phyloP scores from a whole-genome alignment of 2,329 filamentous ascomycete species.

The Amauroascus niger region DNA sequence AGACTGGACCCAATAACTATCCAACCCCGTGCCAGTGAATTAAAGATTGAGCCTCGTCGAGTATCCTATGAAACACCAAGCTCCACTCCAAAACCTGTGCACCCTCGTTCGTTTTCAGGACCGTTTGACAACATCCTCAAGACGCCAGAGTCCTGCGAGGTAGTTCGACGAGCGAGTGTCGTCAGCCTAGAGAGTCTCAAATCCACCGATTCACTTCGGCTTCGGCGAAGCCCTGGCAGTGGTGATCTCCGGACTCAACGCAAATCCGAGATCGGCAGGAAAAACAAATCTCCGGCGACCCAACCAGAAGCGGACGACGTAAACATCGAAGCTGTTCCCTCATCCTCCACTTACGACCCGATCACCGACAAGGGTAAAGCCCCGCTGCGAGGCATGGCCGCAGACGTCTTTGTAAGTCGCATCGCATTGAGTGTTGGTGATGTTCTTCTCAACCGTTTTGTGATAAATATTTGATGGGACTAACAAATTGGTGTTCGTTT shows the following conservation, averaged over 20 bases:
- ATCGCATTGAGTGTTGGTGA: slow-evolving; percentile 14
- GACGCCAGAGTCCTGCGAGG: slow-evolving; percentile 1
- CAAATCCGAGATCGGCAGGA: slow-evolving; percentile 21
- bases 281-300: slow-evolving; percentile 13
- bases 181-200: slow-evolving; percentile 6
- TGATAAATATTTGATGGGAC: slow-evolving; percentile 11
- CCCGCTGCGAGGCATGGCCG: slow-evolving; percentile 71
- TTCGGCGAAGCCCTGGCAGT: slow-evolving; percentile 57
- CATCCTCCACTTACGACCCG: slow-evolving; percentile 56
- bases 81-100: neutral
- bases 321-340: slow-evolving; percentile 33
- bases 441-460: slow-evolving; percentile 8
- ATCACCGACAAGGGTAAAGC: slow-evolving; percentile 80
- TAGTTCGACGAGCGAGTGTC: slow-evolving; percentile 1
- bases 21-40: neutral
- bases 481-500: slow-evolving; percentile 20
- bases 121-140: slow-evolving; percentile 2
- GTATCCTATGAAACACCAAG: neutral
- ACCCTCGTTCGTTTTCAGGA: slow-evolving; percentile 5
- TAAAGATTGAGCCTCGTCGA: neutral
- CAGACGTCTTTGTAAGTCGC: slow-evolving; percentile 77
- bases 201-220: slow-evolving; percentile 5
- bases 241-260: slow-evolving; percentile 65
- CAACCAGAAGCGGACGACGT: slow-evolving; percentile 19
- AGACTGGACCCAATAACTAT: slow-evolving; percentile 20